These are phyloP conservation scores for Piper longum DNA, from an alignment of 164 flowering plant genomes.

Conservation along the genomic window DNA sequence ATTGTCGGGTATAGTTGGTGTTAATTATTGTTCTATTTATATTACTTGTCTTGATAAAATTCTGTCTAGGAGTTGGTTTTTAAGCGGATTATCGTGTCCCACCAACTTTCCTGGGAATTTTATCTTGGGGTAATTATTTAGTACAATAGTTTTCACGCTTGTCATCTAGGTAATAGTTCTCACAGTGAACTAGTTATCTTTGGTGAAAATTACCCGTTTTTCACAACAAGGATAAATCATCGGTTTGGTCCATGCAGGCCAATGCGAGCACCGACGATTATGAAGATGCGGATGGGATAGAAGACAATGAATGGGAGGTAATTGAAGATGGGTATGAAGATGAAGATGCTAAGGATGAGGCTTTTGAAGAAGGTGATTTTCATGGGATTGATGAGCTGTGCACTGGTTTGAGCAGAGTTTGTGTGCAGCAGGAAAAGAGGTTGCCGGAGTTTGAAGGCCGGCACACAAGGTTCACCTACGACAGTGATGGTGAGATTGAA, in stretches of 20 bases:
- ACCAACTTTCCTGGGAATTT: no score
- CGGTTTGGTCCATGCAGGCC: constrained; percentile 69
- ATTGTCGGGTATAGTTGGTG: no score
- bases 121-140: no score
- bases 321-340: constrained; percentile 17
- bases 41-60: no score
- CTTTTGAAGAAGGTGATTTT: constrained; percentile 1
- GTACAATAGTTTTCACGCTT: no score
- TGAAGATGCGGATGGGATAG: constrained; percentile 27
- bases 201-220: no score
- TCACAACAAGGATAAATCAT: constrained; percentile 44
- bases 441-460: constrained; percentile 4
- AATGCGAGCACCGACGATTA: constrained; percentile 45
- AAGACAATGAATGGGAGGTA: constrained; percentile 4
- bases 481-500: constrained; percentile 12
- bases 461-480: constrained; percentile 14
- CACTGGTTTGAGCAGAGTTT: constrained; percentile 5
- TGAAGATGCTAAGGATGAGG: constrained; percentile 10
- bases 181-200: no score
- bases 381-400: constrained; percentile 4
- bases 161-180: no score
- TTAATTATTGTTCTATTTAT: no score
- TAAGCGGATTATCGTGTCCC: no score
- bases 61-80: no score
- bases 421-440: constrained; percentile 6